phyloP scores from a whole-genome alignment of 768 basidiomycete genomes.

The Leccinum arenicola region DNA sequence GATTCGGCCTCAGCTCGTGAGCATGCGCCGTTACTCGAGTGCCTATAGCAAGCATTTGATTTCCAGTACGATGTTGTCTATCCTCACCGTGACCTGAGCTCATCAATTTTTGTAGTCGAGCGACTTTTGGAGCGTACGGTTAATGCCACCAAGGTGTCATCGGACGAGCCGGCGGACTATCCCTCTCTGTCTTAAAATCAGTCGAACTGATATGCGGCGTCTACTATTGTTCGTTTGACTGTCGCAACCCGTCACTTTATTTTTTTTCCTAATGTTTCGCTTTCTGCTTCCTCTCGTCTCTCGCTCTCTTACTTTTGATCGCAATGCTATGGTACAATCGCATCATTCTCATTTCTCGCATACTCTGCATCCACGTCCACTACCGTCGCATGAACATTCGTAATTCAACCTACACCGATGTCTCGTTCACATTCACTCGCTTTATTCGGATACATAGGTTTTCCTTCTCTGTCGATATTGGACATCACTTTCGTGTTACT shows the following conservation, averaged over 20 bases:
- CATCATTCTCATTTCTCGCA: constrained; percentile 29
- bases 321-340: constrained; percentile 37
- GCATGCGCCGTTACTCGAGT: constrained; percentile 69
- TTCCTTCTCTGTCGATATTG: constrained; percentile 34
- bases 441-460: constrained; percentile 27
- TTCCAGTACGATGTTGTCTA: constrained; percentile 54
- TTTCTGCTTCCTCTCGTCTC: constrained; percentile 1
- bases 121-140: constrained; percentile 58
- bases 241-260: constrained; percentile 8
- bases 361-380: constrained; percentile 32
- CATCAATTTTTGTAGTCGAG: constrained; percentile 49
- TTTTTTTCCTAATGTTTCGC: neutral
- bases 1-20: constrained; percentile 64
- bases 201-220: constrained; percentile 14
- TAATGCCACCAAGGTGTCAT: constrained; percentile 23
- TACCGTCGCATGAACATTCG: constrained; percentile 34
- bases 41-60: constrained; percentile 78
- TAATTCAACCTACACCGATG: constrained; percentile 33
- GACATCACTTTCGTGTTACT: constrained; percentile 10
- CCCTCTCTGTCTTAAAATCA: constrained; percentile 28
- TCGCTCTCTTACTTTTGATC: constrained; percentile 23
- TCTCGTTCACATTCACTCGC: constrained; percentile 18
- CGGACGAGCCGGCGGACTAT: constrained; percentile 30
- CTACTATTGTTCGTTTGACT: constrained; percentile 6
- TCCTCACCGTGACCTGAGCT: constrained; percentile 2